Evolutionary conservation across 257 asterid genomes (phyloP).

Genomic region (Thymus quinquecostatus): DNA sequence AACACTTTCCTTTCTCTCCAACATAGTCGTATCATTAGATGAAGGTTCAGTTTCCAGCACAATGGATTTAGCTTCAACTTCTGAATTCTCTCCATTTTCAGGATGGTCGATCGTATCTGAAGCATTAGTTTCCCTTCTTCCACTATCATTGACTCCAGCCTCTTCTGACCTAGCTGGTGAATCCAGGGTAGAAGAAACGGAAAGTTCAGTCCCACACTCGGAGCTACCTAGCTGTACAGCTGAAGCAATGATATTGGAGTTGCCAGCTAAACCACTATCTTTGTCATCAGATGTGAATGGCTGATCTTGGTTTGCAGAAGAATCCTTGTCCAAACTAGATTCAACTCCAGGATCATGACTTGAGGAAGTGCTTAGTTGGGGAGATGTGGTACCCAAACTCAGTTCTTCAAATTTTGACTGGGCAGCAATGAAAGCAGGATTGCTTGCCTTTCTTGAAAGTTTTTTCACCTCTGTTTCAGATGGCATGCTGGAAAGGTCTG

Average conservation of each 20-base stretch:
- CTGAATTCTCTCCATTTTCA: slow-evolving; percentile 39
- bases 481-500: slow-evolving; percentile 37
- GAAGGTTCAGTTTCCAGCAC: slow-evolving; percentile 42
- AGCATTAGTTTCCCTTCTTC: slow-evolving; percentile 45
- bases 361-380: slow-evolving; percentile 44
- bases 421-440: slow-evolving; percentile 87
- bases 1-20: slow-evolving; percentile 39
- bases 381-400: slow-evolving; percentile 47
- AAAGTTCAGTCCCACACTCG: slow-evolving; percentile 87
- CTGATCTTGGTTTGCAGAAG: slow-evolving; percentile 41
- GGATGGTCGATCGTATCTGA: slow-evolving; percentile 37
- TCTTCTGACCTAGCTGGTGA: slow-evolving; percentile 77
- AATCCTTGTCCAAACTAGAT: slow-evolving; percentile 42
- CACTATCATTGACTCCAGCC: slow-evolving; percentile 48
- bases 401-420: slow-evolving; percentile 89
- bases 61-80: slow-evolving; percentile 46
- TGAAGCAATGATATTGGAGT: slow-evolving; percentile 42
- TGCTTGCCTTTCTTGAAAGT: slow-evolving; percentile 58
- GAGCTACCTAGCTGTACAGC: slow-evolving; percentile 63
- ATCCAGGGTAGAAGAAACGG: slow-evolving; percentile 82
- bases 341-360: slow-evolving; percentile 49
- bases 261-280: slow-evolving; percentile 49
- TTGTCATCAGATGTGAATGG: slow-evolving; percentile 43
- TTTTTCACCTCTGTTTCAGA: slow-evolving; percentile 55
- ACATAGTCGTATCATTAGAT: slow-evolving; percentile 34